Conservation (phyloP, 192 early-diverging fungal species). For the Coemansia sp. region DNA sequence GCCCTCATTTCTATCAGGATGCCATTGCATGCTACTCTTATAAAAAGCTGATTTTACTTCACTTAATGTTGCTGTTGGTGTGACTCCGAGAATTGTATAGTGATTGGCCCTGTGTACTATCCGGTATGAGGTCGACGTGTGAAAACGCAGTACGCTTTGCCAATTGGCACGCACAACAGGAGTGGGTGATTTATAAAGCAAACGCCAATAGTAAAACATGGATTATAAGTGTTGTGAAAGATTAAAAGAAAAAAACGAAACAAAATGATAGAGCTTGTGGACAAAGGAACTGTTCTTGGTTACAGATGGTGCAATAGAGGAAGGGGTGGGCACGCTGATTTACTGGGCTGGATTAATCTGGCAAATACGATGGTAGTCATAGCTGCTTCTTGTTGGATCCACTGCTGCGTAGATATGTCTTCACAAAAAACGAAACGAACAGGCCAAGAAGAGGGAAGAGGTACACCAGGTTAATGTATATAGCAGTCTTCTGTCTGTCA, state of each 20-base stretch:
- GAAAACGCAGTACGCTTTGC: constrained; percentile 11
- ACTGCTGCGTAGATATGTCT: constrained; percentile 58
- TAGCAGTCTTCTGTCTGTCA: constrained; percentile 62
- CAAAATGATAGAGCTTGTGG: no score
- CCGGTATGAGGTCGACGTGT: constrained; percentile 3
- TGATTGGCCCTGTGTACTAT: constrained; percentile 40
- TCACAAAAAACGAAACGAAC: constrained; percentile 77
- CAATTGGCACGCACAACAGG: background rate
- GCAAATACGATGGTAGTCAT: background rate
- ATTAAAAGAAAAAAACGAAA: background rate
- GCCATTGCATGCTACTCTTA: constrained; percentile 65
- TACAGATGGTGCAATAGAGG: no score
- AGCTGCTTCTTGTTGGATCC: constrained; percentile 1
- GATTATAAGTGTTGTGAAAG: constrained; percentile 1
- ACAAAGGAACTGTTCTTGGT: no score
- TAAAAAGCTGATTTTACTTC: constrained; percentile 53
- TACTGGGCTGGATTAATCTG: background rate
- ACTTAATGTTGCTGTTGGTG: constrained; percentile 17
- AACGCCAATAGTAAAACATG: background rate
- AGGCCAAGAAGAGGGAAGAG: constrained; percentile 75
- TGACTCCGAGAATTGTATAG: constrained; percentile 39
- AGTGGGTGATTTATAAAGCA: background rate
- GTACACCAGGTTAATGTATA: constrained; percentile 70
- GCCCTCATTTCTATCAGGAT: constrained; percentile 76
- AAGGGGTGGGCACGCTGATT: background rate